Evolutionary conservation across 495 filamentous ascomycete genomes (phyloP).

Genomic region (Aspergillus egyptiacus): DNA sequence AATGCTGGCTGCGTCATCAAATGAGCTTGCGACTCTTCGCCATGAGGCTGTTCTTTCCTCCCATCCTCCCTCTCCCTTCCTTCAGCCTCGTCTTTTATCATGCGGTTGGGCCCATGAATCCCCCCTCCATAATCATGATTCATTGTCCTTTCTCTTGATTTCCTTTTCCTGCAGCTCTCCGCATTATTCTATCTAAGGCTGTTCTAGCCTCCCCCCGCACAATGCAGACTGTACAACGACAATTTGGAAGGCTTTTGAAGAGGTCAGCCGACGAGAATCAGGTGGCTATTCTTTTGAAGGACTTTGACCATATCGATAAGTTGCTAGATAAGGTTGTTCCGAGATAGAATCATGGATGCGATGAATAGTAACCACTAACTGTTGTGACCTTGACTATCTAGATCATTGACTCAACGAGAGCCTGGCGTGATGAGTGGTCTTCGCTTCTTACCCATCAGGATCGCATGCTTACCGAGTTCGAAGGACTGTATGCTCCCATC

Average conservation of each 20-base stretch:
- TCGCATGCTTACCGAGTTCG: constrained; percentile 62
- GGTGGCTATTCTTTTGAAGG: constrained; percentile 67
- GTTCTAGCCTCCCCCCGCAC: constrained; percentile 21
- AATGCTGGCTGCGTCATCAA: constrained; percentile 22
- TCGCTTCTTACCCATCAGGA: constrained; percentile 67
- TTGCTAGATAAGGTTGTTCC: constrained; percentile 61
- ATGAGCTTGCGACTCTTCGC: neutral
- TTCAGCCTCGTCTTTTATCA: too few relatives aligned
- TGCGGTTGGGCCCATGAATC: too few relatives aligned
- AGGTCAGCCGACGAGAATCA: constrained; percentile 71
- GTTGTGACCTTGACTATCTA: constrained; percentile 1
- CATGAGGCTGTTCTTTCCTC: constrained; percentile 11
- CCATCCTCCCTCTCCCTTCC: neutral
- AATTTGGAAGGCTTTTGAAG: constrained; percentile 66
- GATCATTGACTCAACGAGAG: constrained; percentile 71
- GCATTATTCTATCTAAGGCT: neutral
- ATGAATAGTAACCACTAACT: neutral
- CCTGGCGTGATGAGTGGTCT: constrained; percentile 83
- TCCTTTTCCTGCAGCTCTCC: neutral
- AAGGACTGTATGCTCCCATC: constrained; percentile 78
- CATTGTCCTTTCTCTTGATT: neutral
- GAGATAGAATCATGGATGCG: neutral
- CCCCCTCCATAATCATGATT: neutral
- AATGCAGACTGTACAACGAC: constrained; percentile 78
- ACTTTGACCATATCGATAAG: constrained; percentile 80